Percentiles rank a stretch among this genome's conserved stretches.
phyloP scores from a whole-genome alignment of 2,329 filamentous ascomycete species.

The Neonectria punicea region DNA sequence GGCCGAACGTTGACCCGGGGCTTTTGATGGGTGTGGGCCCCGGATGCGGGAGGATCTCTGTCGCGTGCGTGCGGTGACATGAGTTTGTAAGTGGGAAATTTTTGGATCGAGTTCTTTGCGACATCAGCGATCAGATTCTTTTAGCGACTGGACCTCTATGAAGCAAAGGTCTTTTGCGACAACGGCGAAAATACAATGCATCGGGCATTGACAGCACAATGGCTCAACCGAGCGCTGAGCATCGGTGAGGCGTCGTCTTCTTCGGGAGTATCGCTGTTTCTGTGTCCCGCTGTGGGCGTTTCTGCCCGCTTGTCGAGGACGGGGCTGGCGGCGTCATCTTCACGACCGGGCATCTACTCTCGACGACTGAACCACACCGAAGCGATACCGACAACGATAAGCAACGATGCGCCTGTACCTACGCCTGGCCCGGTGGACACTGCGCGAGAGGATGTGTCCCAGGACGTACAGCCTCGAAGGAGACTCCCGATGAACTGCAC shows the following conservation, averaged over 20 bases:
- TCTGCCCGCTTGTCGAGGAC: constrained; percentile 27
- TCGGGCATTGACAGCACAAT: constrained; percentile 54
- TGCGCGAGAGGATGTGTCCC: background rate
- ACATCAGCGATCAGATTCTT: background rate
- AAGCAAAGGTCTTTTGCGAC: constrained; percentile 8
- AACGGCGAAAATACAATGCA: constrained; percentile 51
- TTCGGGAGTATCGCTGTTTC: constrained; percentile 57
- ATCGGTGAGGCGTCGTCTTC: constrained; percentile 51
- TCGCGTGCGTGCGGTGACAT: constrained; percentile 21
- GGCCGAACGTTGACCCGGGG: constrained; percentile 44
- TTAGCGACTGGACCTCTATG: constrained; percentile 25
- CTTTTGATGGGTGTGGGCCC: constrained; percentile 27
- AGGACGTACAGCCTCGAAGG: constrained; percentile 21
- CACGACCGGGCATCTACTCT: constrained; percentile 31
- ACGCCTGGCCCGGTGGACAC: background rate
- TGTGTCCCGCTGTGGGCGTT: constrained; percentile 57
- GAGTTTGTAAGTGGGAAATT: constrained; percentile 37
- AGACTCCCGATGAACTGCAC: constrained; percentile 67
- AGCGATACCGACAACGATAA: constrained; percentile 9
- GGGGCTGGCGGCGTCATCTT: constrained; percentile 16
- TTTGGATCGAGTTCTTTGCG: constrained; percentile 22
- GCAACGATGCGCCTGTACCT: constrained; percentile 5
- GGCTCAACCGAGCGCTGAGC: constrained; percentile 56
- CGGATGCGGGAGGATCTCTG: constrained; percentile 9
- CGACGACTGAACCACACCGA: constrained; percentile 45